These are phyloP conservation scores for Aspergillus pseudoglaucus DNA, from an alignment of 2,329 filamentous ascomycete species.

Conservation along the genomic window DNA sequence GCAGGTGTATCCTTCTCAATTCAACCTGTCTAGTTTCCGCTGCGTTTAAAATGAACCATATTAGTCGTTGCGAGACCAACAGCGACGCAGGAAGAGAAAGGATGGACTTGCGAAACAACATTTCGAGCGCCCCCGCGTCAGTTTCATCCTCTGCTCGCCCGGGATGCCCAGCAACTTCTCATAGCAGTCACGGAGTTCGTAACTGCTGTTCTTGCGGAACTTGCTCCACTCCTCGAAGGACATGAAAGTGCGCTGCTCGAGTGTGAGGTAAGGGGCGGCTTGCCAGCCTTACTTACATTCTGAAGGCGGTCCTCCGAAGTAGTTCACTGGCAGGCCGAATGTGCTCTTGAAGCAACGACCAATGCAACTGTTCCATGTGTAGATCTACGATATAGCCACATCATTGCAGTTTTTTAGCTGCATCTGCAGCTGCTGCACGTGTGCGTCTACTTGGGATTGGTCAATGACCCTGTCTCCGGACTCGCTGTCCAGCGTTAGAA, in stretches of 20 bases:
- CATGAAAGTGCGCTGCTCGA: constrained; percentile 24
- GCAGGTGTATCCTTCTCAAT: too few relatives aligned
- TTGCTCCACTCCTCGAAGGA: constrained; percentile 31
- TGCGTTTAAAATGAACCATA: too few relatives aligned
- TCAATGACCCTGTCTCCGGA: constrained; percentile 36
- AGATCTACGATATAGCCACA: constrained; percentile 46
- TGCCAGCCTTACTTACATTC: background rate
- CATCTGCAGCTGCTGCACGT: constrained; percentile 34
- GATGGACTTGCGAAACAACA: too few relatives aligned
- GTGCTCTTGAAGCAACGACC: constrained; percentile 47
- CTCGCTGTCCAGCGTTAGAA: constrained; percentile 33
- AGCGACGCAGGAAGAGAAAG: too few relatives aligned
- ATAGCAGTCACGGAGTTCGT: constrained; percentile 15
- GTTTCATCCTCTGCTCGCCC: background rate
- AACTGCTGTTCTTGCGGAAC: constrained; percentile 22
- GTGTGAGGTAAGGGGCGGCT: constrained; percentile 5
- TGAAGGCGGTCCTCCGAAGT: constrained; percentile 34
- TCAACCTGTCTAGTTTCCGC: too few relatives aligned
- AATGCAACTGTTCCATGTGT: constrained; percentile 51
- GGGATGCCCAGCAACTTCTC: background rate
- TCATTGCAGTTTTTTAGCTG: constrained; percentile 40
- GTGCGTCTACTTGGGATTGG: constrained; percentile 30
- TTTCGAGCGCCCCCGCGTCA: too few relatives aligned
- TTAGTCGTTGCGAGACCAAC: too few relatives aligned
- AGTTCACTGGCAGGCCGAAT: constrained; percentile 46